A percentile compares a stretch with the other conserved stretches of the same genome.
phyloP scores from a whole-genome alignment of 148 eudicot species.

The Rhododendron ovatum region DNA sequence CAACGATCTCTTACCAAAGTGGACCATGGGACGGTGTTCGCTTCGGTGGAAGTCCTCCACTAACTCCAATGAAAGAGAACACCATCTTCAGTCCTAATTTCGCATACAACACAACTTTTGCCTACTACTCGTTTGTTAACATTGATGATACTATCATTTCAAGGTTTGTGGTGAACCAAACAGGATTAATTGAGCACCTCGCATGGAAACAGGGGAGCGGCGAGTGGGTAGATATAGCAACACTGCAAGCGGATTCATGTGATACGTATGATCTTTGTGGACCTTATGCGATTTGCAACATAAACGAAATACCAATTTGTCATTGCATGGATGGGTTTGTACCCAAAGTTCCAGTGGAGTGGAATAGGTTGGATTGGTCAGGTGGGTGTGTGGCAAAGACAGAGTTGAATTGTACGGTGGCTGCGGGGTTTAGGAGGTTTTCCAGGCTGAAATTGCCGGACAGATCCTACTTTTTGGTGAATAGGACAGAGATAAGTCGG shows the following conservation, averaged over 20 bases:
- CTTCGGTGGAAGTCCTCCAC: constrained; percentile 21
- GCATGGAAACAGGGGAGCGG: constrained; percentile 1
- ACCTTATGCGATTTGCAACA: constrained; percentile 15
- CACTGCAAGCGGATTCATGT: constrained; percentile 7
- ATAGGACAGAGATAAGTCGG: not conserved
- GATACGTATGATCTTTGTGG: constrained; percentile 20
- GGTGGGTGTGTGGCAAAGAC: constrained; percentile 20
- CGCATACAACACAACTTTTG: not conserved
- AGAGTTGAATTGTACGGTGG: constrained; percentile 10
- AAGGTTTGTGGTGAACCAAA: constrained; percentile 21
- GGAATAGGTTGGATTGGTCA: constrained; percentile 13
- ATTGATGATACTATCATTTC: constrained; percentile 10
- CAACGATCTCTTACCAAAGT: not conserved
- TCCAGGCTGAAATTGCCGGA: constrained; percentile 25
- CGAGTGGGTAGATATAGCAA: constrained; percentile 5
- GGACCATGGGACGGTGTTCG: constrained; percentile 46
- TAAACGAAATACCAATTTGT: not conserved
- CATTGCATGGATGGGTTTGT: constrained; percentile 18
- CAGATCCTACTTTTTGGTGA: not conserved
- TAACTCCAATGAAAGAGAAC: constrained; percentile 6
- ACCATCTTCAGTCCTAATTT: constrained; percentile 9
- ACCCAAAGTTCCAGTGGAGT: constrained; percentile 14
- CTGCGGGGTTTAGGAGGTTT: constrained; percentile 19
- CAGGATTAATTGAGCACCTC: constrained; percentile 11
- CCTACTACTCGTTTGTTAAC: constrained; percentile 15